phyloP scores from a whole-genome alignment of 306 rosid species.

The Cyclanthera cordifolia region DNA sequence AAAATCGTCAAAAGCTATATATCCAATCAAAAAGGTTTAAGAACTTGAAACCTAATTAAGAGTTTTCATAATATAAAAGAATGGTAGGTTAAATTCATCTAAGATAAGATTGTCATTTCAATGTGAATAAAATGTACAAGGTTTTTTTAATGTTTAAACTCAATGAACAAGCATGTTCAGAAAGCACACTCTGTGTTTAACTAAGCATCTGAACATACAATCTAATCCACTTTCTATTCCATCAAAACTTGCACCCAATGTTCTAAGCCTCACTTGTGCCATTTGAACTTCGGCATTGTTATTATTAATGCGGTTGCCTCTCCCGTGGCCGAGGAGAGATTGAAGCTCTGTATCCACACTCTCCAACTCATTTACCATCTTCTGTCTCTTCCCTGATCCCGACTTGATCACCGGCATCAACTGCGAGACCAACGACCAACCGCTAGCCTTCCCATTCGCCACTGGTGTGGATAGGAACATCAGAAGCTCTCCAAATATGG shows the following conservation, averaged over 20 bases:
- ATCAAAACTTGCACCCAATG: conserved; percentile 28
- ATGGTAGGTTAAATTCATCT: neutral
- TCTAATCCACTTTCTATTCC: conserved; percentile 44
- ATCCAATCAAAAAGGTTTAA: no score
- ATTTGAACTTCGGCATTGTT: conserved; percentile 28
- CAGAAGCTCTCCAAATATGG: conserved; percentile 31
- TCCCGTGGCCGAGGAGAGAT: conserved; percentile 27
- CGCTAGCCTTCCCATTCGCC: conserved; percentile 25
- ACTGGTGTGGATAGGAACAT: conserved; percentile 38
- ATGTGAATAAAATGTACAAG: neutral
- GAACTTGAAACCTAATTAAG: neutral
- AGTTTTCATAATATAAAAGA: neutral
- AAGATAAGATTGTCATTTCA: neutral
- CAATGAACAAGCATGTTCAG: conserved; percentile 52
- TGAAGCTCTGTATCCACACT: conserved; percentile 31
- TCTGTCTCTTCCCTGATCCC: conserved; percentile 28
- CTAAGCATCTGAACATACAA: conserved; percentile 47
- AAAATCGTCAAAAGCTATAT: no score
- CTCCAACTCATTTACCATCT: conserved; percentile 28
- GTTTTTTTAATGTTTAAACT: neutral
- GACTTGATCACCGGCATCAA: conserved; percentile 25
- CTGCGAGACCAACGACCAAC: conserved; percentile 39
- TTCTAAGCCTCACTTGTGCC: conserved; percentile 34
- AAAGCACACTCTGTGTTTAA: conserved; percentile 61
- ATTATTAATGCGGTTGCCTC: conserved; percentile 1